Evolutionary conservation across 2,329 filamentous ascomycete species (phyloP), one percentile per base, ranked within the genome.

Genomic region (Ophiostoma sp.): DNA sequence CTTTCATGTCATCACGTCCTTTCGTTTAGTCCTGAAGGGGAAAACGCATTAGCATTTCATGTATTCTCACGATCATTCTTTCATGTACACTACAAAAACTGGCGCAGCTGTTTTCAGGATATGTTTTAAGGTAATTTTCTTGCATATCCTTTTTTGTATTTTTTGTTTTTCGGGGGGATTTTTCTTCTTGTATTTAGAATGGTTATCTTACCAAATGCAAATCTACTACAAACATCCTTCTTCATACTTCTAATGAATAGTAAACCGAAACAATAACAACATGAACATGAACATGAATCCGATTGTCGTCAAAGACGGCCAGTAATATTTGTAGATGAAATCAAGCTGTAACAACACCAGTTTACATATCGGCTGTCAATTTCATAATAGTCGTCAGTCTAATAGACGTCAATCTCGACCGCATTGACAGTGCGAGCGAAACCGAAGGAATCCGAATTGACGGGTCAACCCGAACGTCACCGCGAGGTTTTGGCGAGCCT

Each of bases 81-180:
- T 63, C 33, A 63, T 66, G 68, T 70, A 70, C n/a, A 70, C 15
- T 70, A 70, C 31, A 45, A 57, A 45, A 59, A n/a, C 50, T 59
- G 68, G 68, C 68, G 68, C 50, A n/a, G 28, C 33, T 50, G 50
- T 28, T 36, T 36, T 25, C 25, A 33, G n/a, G 48, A 39, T 25
- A 22, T 48, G 5, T 31, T 68, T 50, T 68, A 19, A 15, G 6
- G 4, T 22, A 8, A 15, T 19, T 22, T n/a, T 55, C 9, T 61
- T 61, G 31, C 12, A n/a, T 25, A 52, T 28, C 3, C 4, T 31
- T 50, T 55, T 36, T 17, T 63, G 8, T 15, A 4, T 48, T 68
- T 50, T 45, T 33, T 48, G 64, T 50, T 69, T 52, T 19, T 31
- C 8, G 6, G 17, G 57, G 57, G 2, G 33, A 39, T 45, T 5